Conservation (phyloP, 2,329 filamentous ascomycete species). For the Penicillium sp. region DNA sequence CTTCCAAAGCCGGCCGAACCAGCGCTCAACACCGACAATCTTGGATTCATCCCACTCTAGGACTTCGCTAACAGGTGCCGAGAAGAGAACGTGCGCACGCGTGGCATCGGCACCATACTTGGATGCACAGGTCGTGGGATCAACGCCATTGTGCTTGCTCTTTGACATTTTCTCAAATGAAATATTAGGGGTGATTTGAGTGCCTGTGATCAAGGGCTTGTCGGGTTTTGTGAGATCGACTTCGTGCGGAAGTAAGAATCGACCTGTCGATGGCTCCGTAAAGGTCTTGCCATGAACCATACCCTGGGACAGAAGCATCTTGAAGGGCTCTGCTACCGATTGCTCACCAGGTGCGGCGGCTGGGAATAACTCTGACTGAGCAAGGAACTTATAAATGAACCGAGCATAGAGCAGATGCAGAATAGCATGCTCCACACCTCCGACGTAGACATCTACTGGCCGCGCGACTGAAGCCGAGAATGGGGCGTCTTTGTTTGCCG, state of each 20-base stretch:
- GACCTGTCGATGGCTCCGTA: slow-evolving; percentile 70
- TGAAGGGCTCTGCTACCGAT: slow-evolving; percentile 69
- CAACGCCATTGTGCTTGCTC: slow-evolving; percentile 89
- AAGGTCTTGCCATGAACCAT: slow-evolving; percentile 92
- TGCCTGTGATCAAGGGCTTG: slow-evolving; percentile 62
- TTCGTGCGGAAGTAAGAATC: slow-evolving; percentile 75
- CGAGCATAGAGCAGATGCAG: slow-evolving; percentile 84
- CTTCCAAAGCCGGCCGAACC: slow-evolving; percentile 69
- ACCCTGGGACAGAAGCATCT: slow-evolving; percentile 78
- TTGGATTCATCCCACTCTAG: slow-evolving; percentile 86
- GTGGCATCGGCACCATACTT: slow-evolving; percentile 81
- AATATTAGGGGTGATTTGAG: slow-evolving; percentile 59
- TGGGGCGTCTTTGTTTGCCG: slow-evolving; percentile 61
- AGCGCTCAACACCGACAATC: slow-evolving; percentile 77
- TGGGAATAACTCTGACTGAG: slow-evolving; percentile 48
- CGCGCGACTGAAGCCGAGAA: slow-evolving; percentile 62
- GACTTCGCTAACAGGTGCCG: slow-evolving; percentile 78
- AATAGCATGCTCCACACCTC: slow-evolving; percentile 88
- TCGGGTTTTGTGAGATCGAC: slow-evolving; percentile 62
- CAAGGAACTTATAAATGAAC: slow-evolving; percentile 86
- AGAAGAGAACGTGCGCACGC: slow-evolving; percentile 83
- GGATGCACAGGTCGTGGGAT: slow-evolving; percentile 70
- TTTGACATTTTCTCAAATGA: slow-evolving; percentile 94
- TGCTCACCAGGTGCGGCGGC: slow-evolving; percentile 37
- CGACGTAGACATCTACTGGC: slow-evolving; percentile 85